Percentiles rank a stretch among this genome's conserved stretches.
These are phyloP conservation scores for Sabuloglossum arenarium DNA, from an alignment of 495 filamentous ascomycete genomes.

Conservation along the genomic window DNA sequence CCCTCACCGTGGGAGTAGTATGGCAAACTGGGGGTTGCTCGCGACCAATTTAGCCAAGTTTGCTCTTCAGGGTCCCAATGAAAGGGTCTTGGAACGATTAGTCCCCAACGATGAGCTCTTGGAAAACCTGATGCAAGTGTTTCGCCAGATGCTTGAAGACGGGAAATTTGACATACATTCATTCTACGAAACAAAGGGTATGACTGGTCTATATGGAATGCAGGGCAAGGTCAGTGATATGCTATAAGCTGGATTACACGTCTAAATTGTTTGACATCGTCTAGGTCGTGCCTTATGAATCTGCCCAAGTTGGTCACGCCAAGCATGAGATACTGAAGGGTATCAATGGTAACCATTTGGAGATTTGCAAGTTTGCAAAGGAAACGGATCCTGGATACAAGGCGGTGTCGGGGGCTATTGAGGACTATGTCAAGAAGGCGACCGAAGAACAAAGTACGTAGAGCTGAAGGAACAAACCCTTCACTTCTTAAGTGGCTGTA, in stretches of 20 bases:
- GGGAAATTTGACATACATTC: background rate
- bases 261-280: background rate
- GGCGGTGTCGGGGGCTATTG: background rate
- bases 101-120: background rate
- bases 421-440: background rate
- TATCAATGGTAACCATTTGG: background rate
- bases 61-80: background rate
- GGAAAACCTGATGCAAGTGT: background rate
- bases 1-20: slow-evolving; percentile 55
- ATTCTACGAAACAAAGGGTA: background rate
- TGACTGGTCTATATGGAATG: background rate
- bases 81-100: background rate
- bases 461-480: no score
- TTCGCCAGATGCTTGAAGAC: background rate
- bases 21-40: slow-evolving; percentile 22
- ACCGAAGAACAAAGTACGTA: background rate
- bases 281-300: background rate
- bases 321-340: background rate
- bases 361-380: background rate
- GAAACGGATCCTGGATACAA: background rate
- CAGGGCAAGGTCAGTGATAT: background rate
- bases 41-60: background rate
- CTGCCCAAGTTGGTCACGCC: background rate
- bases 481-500: no score
- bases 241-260: background rate